Conservation (phyloP, 768 basidiomycete genomes). For the Strobilomyces echinocephalus region DNA sequence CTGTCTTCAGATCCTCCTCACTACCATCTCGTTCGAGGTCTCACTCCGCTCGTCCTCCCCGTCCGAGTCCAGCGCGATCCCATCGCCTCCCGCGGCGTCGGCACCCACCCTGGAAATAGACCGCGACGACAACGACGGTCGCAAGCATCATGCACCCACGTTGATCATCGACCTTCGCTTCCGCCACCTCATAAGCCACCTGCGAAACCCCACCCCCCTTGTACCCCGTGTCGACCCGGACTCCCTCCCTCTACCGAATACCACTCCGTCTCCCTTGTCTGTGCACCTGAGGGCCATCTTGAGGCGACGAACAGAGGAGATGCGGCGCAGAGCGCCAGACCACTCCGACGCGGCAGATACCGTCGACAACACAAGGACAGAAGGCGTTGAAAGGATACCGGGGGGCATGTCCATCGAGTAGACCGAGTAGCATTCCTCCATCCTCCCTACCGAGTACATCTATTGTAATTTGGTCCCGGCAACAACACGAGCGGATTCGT, state of each 20-base stretch:
- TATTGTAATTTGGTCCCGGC: constrained; percentile 14
- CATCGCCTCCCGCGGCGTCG: constrained; percentile 22
- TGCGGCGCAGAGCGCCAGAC: constrained; percentile 32
- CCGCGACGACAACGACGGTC: constrained; percentile 6
- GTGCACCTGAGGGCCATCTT: constrained; percentile 47
- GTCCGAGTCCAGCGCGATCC: constrained; percentile 37
- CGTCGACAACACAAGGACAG: constrained; percentile 33
- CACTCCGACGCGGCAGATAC: constrained; percentile 19
- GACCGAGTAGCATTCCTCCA: constrained; percentile 16
- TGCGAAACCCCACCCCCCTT: constrained; percentile 51
- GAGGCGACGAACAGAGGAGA: constrained; percentile 41
- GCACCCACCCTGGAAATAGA: constrained; percentile 26
- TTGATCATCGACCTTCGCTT: constrained; percentile 65
- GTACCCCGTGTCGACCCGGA: constrained; percentile 26
- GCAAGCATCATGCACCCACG: constrained; percentile 29
- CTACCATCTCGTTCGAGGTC: constrained; percentile 64
- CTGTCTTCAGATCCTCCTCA: constrained; percentile 59
- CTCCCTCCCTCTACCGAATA: constrained; percentile 56
- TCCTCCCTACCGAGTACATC: constrained; percentile 7
- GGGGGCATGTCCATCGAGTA: constrained; percentile 27
- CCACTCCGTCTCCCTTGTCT: constrained; percentile 50
- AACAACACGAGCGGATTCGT: constrained; percentile 10
- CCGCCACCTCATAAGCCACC: constrained; percentile 46
- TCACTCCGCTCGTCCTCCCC: constrained; percentile 37
- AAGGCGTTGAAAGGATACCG: constrained; percentile 34